These are phyloP conservation scores for Alternaria triticina DNA, from an alignment of 2,329 filamentous ascomycete species.

Conservation along the genomic window DNA sequence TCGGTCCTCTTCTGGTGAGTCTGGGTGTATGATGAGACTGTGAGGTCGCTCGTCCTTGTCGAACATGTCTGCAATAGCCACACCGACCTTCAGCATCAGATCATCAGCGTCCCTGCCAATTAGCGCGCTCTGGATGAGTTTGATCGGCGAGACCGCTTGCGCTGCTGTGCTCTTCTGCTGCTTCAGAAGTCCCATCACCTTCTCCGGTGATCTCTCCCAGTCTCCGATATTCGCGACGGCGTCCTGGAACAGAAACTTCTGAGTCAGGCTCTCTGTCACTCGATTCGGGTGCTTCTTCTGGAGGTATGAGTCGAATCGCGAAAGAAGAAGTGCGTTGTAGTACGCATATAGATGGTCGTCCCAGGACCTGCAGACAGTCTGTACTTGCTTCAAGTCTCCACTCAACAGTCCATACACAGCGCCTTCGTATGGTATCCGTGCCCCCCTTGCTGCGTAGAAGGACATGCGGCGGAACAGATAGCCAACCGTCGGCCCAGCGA, in stretches of 20 bases:
- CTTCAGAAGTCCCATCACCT: slow-evolving; percentile 67
- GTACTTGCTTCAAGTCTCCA: slow-evolving; percentile 79
- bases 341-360: slow-evolving; percentile 87
- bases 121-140: slow-evolving; percentile 77
- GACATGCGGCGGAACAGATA: slow-evolving; percentile 79
- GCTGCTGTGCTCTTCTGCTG: slow-evolving; percentile 61
- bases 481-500: slow-evolving; percentile 50
- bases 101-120: slow-evolving; percentile 65
- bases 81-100: slow-evolving; percentile 53
- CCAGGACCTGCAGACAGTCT: slow-evolving; percentile 77
- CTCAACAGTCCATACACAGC: slow-evolving; percentile 91
- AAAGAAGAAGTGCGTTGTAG: slow-evolving; percentile 83
- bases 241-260: slow-evolving; percentile 69
- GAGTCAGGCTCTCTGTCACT: slow-evolving; percentile 60
- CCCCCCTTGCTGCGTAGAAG: slow-evolving; percentile 72
- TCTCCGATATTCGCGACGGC: slow-evolving; percentile 68
- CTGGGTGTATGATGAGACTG: slow-evolving; percentile 43
- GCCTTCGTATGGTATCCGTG: slow-evolving; percentile 77
- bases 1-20: slow-evolving; percentile 24
- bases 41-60: slow-evolving; percentile 32
- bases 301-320: slow-evolving; percentile 78
- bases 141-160: slow-evolving; percentile 70
- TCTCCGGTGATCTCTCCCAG: slow-evolving; percentile 56
- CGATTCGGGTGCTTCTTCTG: slow-evolving; percentile 60
- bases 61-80: slow-evolving; percentile 50